phyloP scores from a whole-genome alignment of 2,329 filamentous ascomycete species.

The Alternaria alternata region DNA sequence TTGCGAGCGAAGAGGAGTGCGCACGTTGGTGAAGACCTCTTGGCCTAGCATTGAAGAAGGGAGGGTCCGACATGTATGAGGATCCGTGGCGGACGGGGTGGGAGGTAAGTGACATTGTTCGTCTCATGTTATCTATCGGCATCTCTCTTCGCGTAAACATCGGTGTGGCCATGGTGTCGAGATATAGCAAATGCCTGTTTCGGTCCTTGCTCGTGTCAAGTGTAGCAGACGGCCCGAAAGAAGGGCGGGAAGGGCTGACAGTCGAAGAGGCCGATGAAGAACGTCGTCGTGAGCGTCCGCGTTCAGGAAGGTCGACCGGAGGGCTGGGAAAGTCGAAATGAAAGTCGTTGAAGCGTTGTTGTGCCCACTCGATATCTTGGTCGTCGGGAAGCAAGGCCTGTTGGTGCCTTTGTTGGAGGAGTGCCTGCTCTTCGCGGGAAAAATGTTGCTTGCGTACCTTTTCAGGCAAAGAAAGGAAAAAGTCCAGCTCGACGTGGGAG shows the following conservation, averaged over 20 bases:
- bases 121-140: slow-evolving; percentile 53
- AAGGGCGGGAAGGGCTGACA: slow-evolving; percentile 29
- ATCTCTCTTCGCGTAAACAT: slow-evolving; percentile 28
- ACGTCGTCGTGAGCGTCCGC: slow-evolving; percentile 28
- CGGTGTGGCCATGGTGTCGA: slow-evolving; percentile 38
- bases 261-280: slow-evolving; percentile 29
- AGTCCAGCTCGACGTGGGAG: slow-evolving; percentile 67
- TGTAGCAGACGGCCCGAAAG: slow-evolving; percentile 16
- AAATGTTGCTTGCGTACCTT: slow-evolving; percentile 77
- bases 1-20: slow-evolving; percentile 39
- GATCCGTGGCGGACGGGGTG: slow-evolving; percentile 66
- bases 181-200: slow-evolving; percentile 34
- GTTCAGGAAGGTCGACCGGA: slow-evolving; percentile 10
- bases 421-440: slow-evolving; percentile 73
- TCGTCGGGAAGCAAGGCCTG: slow-evolving; percentile 25
- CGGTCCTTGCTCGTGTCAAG: slow-evolving; percentile 28
- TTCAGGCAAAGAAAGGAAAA: slow-evolving; percentile 74
- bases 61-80: slow-evolving; percentile 54
- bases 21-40: slow-evolving; percentile 44
- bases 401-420: slow-evolving; percentile 57
- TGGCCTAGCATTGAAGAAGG: slow-evolving; percentile 38
- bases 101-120: slow-evolving; percentile 75
- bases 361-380: slow-evolving; percentile 25
- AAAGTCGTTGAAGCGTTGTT: slow-evolving; percentile 45
- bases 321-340: slow-evolving; percentile 37